Evolutionary conservation across 1,284 basidiomycete species (phyloP), one percentile per base, ranked within the genome.

Genomic region (Ustilago nuda): DNA sequence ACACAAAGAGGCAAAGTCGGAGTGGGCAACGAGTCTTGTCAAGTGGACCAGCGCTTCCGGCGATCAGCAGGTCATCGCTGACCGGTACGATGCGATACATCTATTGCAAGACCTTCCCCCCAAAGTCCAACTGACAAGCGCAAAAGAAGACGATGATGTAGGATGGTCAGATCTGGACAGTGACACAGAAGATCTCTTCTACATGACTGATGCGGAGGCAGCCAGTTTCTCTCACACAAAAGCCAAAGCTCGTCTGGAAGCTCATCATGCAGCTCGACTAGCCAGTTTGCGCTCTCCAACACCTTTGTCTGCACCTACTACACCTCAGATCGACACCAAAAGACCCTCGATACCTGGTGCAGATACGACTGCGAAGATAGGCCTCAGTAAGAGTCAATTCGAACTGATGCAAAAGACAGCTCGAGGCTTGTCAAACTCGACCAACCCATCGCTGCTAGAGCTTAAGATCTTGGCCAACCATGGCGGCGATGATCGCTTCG

Each of bases 401-500:
- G 88, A 89, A 9, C 88, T 95, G 32, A 94, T 95, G 91, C 86
- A 87, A 9, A 90, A 92, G 68, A 94, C 94, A 0, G 92, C 92
- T 0, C 79, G 82, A 8, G 91, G 93, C 72, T 84, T 95, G 15
- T 82, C 89, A 12, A 86, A 88, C 4, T 92, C 93, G 0, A 90
- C 91, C 4, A 93, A 94, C 79, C 89, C 92, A 6, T 89, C 90
- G 0, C 90, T 93, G 70, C 88, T 95, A 15, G 93, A 94, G 85
- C 91, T 93, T 89, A 90, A 93, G n/a, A 94, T 95, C 68, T 87
- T 95, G 5, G 91, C 93, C 6, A 93, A 95, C 78, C 90, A 95
- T 79, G 91, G 92, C 0, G 87, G 65, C 83, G 73, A 93, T 91
- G 83, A 87, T 81, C 78, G 90, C 1, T 94, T 95, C 81, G 90